Conservation (phyloP, 2,329 filamentous ascomycete genomes). For the Pseudogymnoascus sp. region DNA sequence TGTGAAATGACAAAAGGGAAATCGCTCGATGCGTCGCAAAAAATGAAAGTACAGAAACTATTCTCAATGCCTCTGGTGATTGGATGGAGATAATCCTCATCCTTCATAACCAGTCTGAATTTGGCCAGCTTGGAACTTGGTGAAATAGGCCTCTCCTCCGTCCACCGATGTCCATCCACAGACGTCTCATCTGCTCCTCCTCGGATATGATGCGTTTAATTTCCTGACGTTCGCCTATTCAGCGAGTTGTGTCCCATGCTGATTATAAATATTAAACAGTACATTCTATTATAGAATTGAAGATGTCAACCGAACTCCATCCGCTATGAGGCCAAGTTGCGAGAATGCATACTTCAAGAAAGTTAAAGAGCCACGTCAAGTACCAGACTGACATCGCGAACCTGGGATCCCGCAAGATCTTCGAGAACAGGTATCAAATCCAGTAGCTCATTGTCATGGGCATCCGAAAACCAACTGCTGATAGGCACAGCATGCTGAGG, state of each 20-base stretch:
- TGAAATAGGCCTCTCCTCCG: constrained; percentile 4
- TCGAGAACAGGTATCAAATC: constrained; percentile 97
- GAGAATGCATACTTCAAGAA: constrained; percentile 26
- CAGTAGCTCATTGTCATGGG: constrained; percentile 96
- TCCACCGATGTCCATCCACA: neutral
- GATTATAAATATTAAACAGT: constrained; percentile 35
- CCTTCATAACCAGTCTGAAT: constrained; percentile 6
- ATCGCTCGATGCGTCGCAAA: constrained; percentile 5
- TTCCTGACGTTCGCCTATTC: constrained; percentile 12
- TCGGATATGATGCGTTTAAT: constrained; percentile 1
- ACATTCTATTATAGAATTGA: constrained; percentile 33
- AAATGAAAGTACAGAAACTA: constrained; percentile 9
- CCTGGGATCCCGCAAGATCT: constrained; percentile 81
- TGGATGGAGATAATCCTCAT: constrained; percentile 7
- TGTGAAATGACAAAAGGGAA: constrained; percentile 9
- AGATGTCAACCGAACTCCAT: constrained; percentile 33
- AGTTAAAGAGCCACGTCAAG: constrained; percentile 75
- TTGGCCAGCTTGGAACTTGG: constrained; percentile 8
- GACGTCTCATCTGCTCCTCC: constrained; percentile 6
- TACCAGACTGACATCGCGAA: constrained; percentile 93
- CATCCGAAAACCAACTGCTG: constrained; percentile 99
- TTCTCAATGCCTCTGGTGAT: constrained; percentile 3
- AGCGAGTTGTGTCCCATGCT: constrained; percentile 19
- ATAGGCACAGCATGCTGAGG: constrained; percentile 98
- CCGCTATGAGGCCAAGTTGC: constrained; percentile 32